Percentiles rank a stretch among this genome's conserved stretches.
Evolutionary conservation across 768 basidiomycete species (phyloP).

Genomic region (Tricholoma saponaceum): DNA sequence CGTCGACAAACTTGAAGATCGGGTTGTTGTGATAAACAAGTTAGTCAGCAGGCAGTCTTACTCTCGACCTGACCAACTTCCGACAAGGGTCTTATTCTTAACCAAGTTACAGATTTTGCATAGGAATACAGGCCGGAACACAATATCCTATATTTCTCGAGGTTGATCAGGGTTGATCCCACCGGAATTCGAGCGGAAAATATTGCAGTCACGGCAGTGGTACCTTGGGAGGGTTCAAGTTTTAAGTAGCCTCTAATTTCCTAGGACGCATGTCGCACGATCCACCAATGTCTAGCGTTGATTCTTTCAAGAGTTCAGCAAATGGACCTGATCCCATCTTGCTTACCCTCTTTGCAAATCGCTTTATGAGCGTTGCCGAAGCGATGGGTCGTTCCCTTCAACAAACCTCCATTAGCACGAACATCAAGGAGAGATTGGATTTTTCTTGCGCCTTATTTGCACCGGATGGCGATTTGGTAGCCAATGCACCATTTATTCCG

Average conservation of each 20-base stretch:
- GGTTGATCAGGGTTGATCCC: too few species aligned
- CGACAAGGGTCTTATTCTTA: too few species aligned
- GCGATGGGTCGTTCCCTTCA: constrained; percentile 91
- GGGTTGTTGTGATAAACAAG: too few species aligned
- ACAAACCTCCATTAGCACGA: constrained; percentile 89
- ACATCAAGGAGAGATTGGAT: constrained; percentile 95
- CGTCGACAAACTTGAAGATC: too few species aligned
- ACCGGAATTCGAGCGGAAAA: background rate
- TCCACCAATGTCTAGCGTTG: constrained; percentile 4
- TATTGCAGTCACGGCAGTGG: too few species aligned
- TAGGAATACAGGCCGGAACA: too few species aligned
- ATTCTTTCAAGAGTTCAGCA: constrained; percentile 12
- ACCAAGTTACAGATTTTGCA: too few species aligned
- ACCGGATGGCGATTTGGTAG: constrained; percentile 91
- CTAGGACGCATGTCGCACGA: background rate
- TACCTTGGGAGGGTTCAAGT: too few species aligned
- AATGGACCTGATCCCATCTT: constrained; percentile 79
- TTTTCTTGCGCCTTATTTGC: constrained; percentile 95
- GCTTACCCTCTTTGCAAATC: constrained; percentile 89
- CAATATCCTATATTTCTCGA: too few species aligned
- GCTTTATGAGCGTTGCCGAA: constrained; percentile 97
- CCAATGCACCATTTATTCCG: constrained; percentile 90
- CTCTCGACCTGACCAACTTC: too few species aligned
- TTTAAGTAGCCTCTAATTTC: too few species aligned
- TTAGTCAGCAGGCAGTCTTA: too few species aligned